Evolutionary conservation across 2,329 filamentous ascomycete species (phyloP), one percentile per base, ranked within the genome.

Genomic region (Didymella keratinophila): DNA sequence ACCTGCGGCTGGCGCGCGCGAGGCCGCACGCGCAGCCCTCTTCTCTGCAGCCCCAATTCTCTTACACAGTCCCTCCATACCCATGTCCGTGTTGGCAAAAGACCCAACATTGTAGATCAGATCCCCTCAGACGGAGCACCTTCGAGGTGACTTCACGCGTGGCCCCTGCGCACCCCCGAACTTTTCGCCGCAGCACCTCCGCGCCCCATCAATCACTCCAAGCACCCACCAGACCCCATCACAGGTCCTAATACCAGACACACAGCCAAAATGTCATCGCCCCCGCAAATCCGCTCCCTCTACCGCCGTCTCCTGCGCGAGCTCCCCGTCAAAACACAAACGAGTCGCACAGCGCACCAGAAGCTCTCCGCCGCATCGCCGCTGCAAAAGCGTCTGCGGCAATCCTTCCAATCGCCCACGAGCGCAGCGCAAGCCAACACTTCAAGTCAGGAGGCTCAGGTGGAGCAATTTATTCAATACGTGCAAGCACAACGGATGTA

Each of bases 241-340:
- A 25, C 23, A 3, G n/a, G n/a, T n/a, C n/a, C n/a, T n/a, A n/a
- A n/a, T n/a, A n/a, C n/a, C n/a, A n/a, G n/a, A n/a, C n/a, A n/a
- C n/a, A n/a, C n/a, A n/a, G n/a, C n/a, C 23, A 7, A 25, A 28
- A 41, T 80, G 78, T 70, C 78, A 14, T 27, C 66, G 37, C 75
- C 84, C 39, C 80, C 81, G 37, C 74, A 76, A 63, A 76, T 91
- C 41, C 91, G 92, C 71, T 87, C 92, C 34, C 84, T 97, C 73
- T 98, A 98, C 84, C 91, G 94, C 71, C 86, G 89, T 41, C 83
- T 97, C 72, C 87, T 98, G 55, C 92, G 94, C 77, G 93, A 97
- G 80, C 87, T 97, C 9, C 94, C 94, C 1, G 78, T 60, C 78
- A 82, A 23, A 20, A 36, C 52, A 25, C 41, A 55, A 16, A 58